These are phyloP conservation scores for Pseudonectria buxi DNA, from an alignment of 2,329 filamentous ascomycete species.

Conservation along the genomic window DNA sequence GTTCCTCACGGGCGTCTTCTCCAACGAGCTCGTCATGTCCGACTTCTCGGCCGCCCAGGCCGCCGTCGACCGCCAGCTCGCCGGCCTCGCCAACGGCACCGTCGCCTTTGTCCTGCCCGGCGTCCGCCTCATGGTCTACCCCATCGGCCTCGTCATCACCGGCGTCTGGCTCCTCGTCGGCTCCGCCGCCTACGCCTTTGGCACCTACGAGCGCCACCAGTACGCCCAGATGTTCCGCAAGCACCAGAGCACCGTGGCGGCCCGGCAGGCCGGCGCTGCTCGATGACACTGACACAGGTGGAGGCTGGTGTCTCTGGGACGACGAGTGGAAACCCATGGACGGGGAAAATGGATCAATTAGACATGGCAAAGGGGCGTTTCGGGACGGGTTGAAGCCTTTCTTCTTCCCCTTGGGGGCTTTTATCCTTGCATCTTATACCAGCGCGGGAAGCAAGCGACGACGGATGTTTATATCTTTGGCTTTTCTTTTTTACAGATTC, in stretches of 20 bases:
- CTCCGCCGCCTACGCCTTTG: conserved; percentile 51
- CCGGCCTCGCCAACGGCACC: conserved; percentile 41
- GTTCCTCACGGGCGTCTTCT: conserved; percentile 66
- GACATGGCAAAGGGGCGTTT: no score
- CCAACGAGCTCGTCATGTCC: conserved; percentile 48
- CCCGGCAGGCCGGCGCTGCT: conserved; percentile 1
- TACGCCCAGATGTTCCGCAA: conserved; percentile 58
- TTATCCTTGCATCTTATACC: no score
- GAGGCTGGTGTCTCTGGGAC: no score
- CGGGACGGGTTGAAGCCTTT: no score
- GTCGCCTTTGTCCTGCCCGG: conserved; percentile 65
- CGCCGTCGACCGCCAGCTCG: conserved; percentile 42
- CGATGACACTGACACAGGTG: no score
- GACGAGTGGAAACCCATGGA: no score
- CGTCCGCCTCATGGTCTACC: conserved; percentile 60
- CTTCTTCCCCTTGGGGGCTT: no score
- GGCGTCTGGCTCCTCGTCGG: conserved; percentile 55
- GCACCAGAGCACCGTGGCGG: conserved; percentile 13
- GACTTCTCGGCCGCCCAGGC: conserved; percentile 41
- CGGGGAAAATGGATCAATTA: no score
- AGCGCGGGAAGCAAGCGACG: no score
- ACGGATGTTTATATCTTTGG: no score
- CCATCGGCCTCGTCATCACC: conserved; percentile 62
- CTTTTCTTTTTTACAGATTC: no score
- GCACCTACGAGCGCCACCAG: conserved; percentile 59